Evolutionary conservation across 345 rosid genomes (phyloP), one percentile per base, ranked within the genome.

Genomic region (Salix exigua): DNA sequence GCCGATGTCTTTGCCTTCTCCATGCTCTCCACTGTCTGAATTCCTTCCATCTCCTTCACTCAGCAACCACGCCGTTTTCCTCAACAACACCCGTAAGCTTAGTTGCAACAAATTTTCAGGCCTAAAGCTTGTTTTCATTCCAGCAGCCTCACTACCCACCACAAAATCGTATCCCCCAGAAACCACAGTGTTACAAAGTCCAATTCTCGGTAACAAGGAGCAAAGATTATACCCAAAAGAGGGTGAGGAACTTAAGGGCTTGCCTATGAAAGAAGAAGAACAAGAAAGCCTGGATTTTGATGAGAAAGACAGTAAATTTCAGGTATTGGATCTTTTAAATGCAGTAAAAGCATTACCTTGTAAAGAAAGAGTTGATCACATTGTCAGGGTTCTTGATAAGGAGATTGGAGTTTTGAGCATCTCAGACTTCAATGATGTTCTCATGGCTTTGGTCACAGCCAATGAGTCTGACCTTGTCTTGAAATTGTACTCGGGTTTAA

Each of bases 381-480:
- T 86, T 58, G 81, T 83, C 79, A 51, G 58, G 31, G 66, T 38
- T 69, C 55, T 83, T n/a, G 70, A 44, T 60, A 74, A 74, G 73
- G 76, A 82, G 46, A 71, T 66, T 35, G 35, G 75, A 60, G 35
- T 12, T 42, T 72, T 79, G 71, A 81, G 50, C 68, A 67, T 86
- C 63, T 67, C 84, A 0, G 85, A 79, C 63, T 70, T 74, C 79
- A 88, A 88, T 66, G 79, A 78, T 53, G 73, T 87, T 51, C 82
- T 87, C 28, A 77, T 77, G 85, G 87, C 81, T 16, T 71, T 87
- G 58, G 74, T 86, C 53, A 62, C 51, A 65, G 80, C 75, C 51
- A 73, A 76, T 71, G 85, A 87, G 77, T 72, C 77, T 37, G 89
- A 77, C 14, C 72, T 81, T 37, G 88, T 88, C 16, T 26, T 83